Percentiles rank a stretch among this genome's conserved stretches.
These are phyloP conservation scores for Cercospora zeae-maydis DNA, from an alignment of 2,329 filamentous ascomycete genomes.

Conservation along the genomic window DNA sequence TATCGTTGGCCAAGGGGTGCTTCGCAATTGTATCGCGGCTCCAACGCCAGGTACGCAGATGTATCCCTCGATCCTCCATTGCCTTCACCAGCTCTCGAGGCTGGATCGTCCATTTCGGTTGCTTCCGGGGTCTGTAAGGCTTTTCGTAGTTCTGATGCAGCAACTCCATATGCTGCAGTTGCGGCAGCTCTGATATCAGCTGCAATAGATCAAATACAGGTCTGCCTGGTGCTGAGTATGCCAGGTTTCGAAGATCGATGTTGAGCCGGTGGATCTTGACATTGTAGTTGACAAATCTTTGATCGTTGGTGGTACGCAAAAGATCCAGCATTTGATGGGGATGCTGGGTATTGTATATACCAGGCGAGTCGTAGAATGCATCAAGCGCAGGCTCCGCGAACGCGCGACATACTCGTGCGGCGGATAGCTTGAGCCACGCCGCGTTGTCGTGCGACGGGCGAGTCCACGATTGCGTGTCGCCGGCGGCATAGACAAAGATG, in stretches of 20 bases:
- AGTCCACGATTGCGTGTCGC: conserved; percentile 25
- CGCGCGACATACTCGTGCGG: conserved; percentile 35
- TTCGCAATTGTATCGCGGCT: conserved; percentile 37
- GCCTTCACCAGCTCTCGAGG: conserved; percentile 62
- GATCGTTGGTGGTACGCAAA: conserved; percentile 26
- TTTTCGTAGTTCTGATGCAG: conserved; percentile 66
- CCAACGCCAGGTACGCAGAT: conserved; percentile 55
- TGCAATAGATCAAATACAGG: conserved; percentile 55
- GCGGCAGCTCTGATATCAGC: conserved; percentile 62
- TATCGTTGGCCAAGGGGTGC: conserved; percentile 11
- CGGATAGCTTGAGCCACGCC: conserved; percentile 34
- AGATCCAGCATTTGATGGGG: conserved; percentile 35
- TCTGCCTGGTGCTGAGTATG: conserved; percentile 52
- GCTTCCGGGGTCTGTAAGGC: conserved; percentile 59
- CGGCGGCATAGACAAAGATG: conserved; percentile 36
- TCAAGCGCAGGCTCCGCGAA: conserved; percentile 39
- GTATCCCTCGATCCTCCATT: conserved; percentile 51
- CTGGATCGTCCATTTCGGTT: conserved; percentile 62
- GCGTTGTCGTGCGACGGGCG: conserved; percentile 27
- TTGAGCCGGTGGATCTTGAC: conserved; percentile 67
- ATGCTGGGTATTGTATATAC: conserved; percentile 29
- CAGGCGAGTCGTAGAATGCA: conserved; percentile 36
- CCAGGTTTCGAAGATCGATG: conserved; percentile 61
- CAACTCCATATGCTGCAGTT: conserved; percentile 66
- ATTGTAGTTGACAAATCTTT: conserved; percentile 56